Percentiles rank a stretch among this genome's conserved stretches.
Evolutionary conservation across 2,329 filamentous ascomycete species (phyloP).

Genomic region (Neonectria neomacrospora): DNA sequence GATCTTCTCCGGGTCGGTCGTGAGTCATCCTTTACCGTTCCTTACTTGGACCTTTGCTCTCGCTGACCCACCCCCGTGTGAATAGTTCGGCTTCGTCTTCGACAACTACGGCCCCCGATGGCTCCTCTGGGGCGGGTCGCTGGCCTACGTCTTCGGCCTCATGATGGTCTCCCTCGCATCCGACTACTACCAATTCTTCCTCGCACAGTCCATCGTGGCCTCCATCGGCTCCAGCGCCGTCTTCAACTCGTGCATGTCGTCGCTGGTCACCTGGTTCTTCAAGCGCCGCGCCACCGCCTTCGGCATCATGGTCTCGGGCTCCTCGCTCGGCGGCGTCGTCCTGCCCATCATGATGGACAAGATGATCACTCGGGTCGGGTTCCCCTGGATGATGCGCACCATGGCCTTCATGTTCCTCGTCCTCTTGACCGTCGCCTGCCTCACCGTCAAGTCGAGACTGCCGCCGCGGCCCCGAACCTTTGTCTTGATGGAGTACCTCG

Average conservation of each 20-base stretch:
- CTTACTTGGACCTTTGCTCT: too few species aligned
- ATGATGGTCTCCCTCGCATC: constrained; percentile 70
- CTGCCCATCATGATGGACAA: constrained; percentile 71
- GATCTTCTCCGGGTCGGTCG: constrained; percentile 60
- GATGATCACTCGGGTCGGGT: constrained; percentile 59
- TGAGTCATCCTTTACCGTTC: too few species aligned
- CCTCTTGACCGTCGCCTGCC: constrained; percentile 48
- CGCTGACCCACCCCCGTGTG: constrained; percentile 22
- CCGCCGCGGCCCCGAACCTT: constrained; percentile 60
- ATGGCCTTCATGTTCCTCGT: constrained; percentile 59
- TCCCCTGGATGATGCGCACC: constrained; percentile 61
- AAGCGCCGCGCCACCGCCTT: constrained; percentile 63
- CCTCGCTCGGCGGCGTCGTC: constrained; percentile 64
- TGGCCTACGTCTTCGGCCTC: constrained; percentile 70
- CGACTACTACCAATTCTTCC: constrained; percentile 58
- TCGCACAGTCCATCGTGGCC: constrained; percentile 55
- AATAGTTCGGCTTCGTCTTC: constrained; percentile 67
- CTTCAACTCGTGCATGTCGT: constrained; percentile 56
- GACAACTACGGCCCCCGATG: constrained; percentile 72
- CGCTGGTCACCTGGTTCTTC: constrained; percentile 63
- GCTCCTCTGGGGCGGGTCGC: constrained; percentile 63
- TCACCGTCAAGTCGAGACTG: constrained; percentile 52
- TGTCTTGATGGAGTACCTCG: constrained; percentile 57
- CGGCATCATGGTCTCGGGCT: constrained; percentile 64
- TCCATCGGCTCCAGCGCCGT: constrained; percentile 56